These are phyloP conservation scores for Fragaria nilgerrensis DNA, from an alignment of 306 rosid species.

Conservation along the genomic window DNA sequence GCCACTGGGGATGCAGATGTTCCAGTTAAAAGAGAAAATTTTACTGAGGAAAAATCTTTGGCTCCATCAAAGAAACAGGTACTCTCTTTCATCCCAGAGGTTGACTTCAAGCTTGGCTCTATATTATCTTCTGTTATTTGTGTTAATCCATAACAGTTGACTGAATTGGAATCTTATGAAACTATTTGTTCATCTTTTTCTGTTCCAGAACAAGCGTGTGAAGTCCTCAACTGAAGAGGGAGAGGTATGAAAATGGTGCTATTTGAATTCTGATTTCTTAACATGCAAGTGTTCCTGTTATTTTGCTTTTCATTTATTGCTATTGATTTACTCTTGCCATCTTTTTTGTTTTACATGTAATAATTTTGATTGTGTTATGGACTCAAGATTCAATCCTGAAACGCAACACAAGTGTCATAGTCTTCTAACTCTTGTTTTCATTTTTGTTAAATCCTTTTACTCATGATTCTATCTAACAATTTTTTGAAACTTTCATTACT, in stretches of 20 bases:
- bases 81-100: constrained; percentile 8
- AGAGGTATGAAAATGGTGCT: constrained; percentile 44
- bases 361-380: too few relatives aligned
- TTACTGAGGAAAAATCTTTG: constrained; percentile 43
- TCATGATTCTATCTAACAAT: too few relatives aligned
- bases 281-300: not conserved
- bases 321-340: too few relatives aligned
- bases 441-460: too few relatives aligned
- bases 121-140: constrained; percentile 12
- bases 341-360: too few relatives aligned
- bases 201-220: constrained; percentile 49
- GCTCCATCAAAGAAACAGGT: constrained; percentile 69
- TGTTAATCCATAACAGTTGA: not conserved
- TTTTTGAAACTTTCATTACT: too few relatives aligned
- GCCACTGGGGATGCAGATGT: constrained; percentile 40
- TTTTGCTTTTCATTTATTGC: not conserved
- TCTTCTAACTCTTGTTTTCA: too few relatives aligned
- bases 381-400: too few relatives aligned
- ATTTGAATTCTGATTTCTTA: not conserved
- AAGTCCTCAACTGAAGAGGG: constrained; percentile 45
- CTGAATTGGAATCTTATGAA: not conserved
- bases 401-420: too few relatives aligned
- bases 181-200: constrained; percentile 9
- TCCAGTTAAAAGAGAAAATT: constrained; percentile 47
- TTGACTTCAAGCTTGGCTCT: not conserved